Base-by-base conservation (phyloP, 345 rosid species). In the Pugionium dolabratum region DNA sequence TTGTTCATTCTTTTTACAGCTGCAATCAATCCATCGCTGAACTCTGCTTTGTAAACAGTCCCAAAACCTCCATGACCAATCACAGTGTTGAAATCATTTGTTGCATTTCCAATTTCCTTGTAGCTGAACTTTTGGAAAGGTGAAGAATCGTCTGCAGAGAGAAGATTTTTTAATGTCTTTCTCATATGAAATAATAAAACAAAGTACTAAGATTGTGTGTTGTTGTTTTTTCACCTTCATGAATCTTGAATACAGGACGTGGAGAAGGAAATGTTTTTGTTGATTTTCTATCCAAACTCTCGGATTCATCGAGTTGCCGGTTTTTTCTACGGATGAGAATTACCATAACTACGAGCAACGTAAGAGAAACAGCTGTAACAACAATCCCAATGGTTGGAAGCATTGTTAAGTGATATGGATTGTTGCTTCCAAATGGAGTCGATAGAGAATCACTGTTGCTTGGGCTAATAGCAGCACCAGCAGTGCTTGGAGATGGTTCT, bases 31-130 rank as follows among this genome's bases (percentile, higher is more conserved):
- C 94, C 96, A 70, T 88, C 90, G 54, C 68, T 75, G 51, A 90
- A 83, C 59, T 85, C 82, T 29, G 89, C 97, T 80, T 81, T 88
- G 74, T 85, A 85, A 54, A 93, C 95, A 7, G 94, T 90, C 35
- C 97, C 98, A 63, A 90, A 93, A 54, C 97, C 97, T 54, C 98
- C 98, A 6, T 76, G 82, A 61, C 98, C 98, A 70, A 93, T 83
- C 27, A 83, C 57, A 0, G 76, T 79, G 59, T 44, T 81, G 67
- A 88, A 88, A 73, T 78, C 82, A 44, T 83, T 83, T 0, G 98
- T 93, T 37, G 92, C 92, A 75, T 71, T 90, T 79, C 77, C 83
- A 35, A 83, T 81, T 65, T 90, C 95, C 79, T 77, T 86, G 79
- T 81, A 93, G 81, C 90, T 85, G 72, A 81, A 93, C 58, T 82